Evolutionary conservation across 257 asterid genomes (phyloP).

Genomic region (Salvia rosmarinus): DNA sequence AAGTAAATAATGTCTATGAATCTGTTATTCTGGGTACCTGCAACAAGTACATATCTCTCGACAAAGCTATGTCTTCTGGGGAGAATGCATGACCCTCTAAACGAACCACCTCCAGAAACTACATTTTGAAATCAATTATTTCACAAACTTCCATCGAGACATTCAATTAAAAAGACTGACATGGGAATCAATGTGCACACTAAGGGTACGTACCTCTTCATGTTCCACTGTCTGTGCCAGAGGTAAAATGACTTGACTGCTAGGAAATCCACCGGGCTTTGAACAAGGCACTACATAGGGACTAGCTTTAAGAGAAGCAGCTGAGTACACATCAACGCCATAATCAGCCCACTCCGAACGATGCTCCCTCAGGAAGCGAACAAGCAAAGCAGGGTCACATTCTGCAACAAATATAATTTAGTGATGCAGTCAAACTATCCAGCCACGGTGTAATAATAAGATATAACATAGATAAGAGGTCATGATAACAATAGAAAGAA

Average conservation of each 20-base stretch:
- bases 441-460: not conserved
- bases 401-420: constrained; percentile 43
- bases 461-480: not conserved
- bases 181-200: not conserved
- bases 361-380: constrained; percentile 87
- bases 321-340: constrained; percentile 84
- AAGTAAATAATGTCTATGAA: not conserved
- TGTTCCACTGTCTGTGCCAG: constrained; percentile 86
- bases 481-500: not conserved
- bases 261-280: constrained; percentile 74
- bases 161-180: not conserved
- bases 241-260: constrained; percentile 87
- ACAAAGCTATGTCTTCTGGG: constrained; percentile 77
- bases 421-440: not conserved
- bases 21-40: constrained; percentile 53
- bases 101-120: constrained; percentile 94
- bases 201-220: constrained; percentile 70
- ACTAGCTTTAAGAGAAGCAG: constrained; percentile 83
- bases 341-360: constrained; percentile 96
- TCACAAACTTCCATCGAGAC: not conserved
- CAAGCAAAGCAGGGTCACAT: constrained; percentile 89
- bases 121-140: constrained; percentile 14
- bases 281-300: constrained; percentile 78
- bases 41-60: constrained; percentile 85
- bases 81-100: constrained; percentile 86